Evolutionary conservation across 1,284 basidiomycete genomes (phyloP), one percentile per base, ranked within the genome.

Genomic region (Ganoderma resinaceum): DNA sequence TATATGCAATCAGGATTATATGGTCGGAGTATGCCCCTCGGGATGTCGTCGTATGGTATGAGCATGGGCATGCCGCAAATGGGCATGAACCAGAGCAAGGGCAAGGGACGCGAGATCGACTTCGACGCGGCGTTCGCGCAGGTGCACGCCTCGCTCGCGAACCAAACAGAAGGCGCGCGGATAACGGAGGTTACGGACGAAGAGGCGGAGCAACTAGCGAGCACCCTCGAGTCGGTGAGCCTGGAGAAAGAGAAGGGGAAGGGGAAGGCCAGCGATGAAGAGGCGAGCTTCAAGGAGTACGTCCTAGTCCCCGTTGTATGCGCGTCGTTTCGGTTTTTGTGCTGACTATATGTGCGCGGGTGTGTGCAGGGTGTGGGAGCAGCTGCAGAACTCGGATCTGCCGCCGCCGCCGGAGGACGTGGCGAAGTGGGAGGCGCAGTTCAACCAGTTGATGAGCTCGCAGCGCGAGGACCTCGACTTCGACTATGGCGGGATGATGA

Each of bases 391-490:
- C 63, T 89, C 89, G 0, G 85, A 87, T 46, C 69, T 85, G 31
- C 86, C 87, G 2, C 87, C 88, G 1, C 86, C 83, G 57, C 80
- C 83, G 38, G 89, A 90, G 76, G 90, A 95, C 72, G 79, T 95
- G 60, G 89, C 91, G 4, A 91, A 91, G 78, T 97, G 95, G 95
- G 96, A 97, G 78, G 89, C 91, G 9, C 91, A 97, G 78, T 95
- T 96, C 75, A 93, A 93, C 68, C 91, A 95, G 74, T 81, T 94
- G 49, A 93, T 94, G 89, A 84, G 84, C 40, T 77, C 85, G 4
- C 84, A 90, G 68, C 85, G 90, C 42, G 90, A 92, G 29, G 91
- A 92, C 52, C 77, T 86, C 1, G 88, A 89, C 33, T 79, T 81
- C 63, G 89, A 91, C 74, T 91, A 90, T 68, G 87, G 87, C 11